These are phyloP conservation scores for Aspergillus puulaauensis DNA, from an alignment of 2,329 filamentous ascomycete genomes.

Conservation along the genomic window DNA sequence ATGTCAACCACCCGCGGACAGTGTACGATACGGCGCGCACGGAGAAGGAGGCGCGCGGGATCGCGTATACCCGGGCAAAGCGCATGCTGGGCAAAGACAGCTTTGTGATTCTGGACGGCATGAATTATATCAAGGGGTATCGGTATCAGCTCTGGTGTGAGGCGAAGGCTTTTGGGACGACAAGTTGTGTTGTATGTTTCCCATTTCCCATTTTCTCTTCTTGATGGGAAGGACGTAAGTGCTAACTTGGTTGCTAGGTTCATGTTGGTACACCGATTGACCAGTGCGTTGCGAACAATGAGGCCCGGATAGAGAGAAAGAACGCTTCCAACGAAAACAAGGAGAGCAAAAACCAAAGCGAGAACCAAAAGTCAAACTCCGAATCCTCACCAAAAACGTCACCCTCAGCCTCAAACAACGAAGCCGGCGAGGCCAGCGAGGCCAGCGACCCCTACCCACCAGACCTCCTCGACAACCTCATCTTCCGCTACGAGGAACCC, in stretches of 20 bases:
- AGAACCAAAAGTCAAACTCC: neutral
- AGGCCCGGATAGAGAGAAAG: slow-evolving; percentile 31
- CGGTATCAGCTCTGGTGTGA: slow-evolving; percentile 68
- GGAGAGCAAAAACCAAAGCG: neutral
- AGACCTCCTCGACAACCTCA: slow-evolving; percentile 62
- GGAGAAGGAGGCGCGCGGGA: slow-evolving; percentile 64
- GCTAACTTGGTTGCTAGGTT: slow-evolving; percentile 38
- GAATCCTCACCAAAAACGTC: neutral
- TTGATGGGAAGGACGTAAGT: neutral
- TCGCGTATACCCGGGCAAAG: slow-evolving; percentile 62
- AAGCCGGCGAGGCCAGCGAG: slow-evolving; percentile 20
- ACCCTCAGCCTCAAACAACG: neutral
- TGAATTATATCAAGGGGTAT: slow-evolving; percentile 70
- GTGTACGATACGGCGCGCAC: slow-evolving; percentile 58
- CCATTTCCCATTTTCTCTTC: neutral
- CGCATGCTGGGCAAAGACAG: slow-evolving; percentile 56
- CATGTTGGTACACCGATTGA: slow-evolving; percentile 59
- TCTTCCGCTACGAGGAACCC: slow-evolving; percentile 68
- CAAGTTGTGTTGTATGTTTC: slow-evolving; percentile 59
- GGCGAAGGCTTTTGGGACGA: slow-evolving; percentile 62
- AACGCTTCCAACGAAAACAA: neutral
- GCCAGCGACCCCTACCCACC: slow-evolving; percentile 48
- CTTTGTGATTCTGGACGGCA: slow-evolving; percentile 62
- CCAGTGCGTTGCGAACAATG: slow-evolving; percentile 57
- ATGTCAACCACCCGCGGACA: slow-evolving; percentile 43